Base-by-base conservation (phyloP, 1,284 basidiomycete genomes). In the Marasmius tenuissimus region DNA sequence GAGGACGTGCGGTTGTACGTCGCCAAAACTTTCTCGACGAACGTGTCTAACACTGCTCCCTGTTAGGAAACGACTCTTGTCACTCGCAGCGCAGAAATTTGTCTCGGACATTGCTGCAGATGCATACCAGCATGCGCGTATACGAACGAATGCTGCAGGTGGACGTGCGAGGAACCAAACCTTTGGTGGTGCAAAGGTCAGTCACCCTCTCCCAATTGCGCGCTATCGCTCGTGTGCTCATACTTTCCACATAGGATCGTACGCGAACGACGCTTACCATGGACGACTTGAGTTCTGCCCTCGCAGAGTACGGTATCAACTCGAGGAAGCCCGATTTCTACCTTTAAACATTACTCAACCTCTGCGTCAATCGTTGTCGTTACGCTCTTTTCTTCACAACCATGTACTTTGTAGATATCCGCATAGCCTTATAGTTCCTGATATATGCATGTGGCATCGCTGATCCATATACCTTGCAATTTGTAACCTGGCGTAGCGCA, bases 31-130 rank as follows among this genome's bases (percentile, higher is more conserved):
- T 14, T 22, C 10, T 3, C 58, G 14, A 20, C 12, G 27, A 9
- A 51, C 39, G 12, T 20, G 18, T 35, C 37, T 27, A 48, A 14
- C 51, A n/a, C 45, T 39, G 48, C 63, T 56, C 37, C 54, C 59
- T 60, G 60, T 12, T 72, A 97, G 94, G 65, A 98, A 97, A 78
- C 90, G 97, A 5, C 85, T 99, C 8, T 81, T 99, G 27, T 96
- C 96, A 0, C 85, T 99, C 35, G 96, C 97, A 1, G 95, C 97
- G 0, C 97, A 99, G 73, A 99, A 99, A 73, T 99, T 99, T 73
- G 91, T 99, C 48, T 93, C 95, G 11, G 97, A 99, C 74, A 97
- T 99, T 65, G 93, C 97, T 2, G 88, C 93, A 9, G 97, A 99
- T 74, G 96, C 97, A 14, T 99, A 95, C 76, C 96, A 98, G 72